These are phyloP conservation scores for Parasitella parasitica DNA, from an alignment of 371 early-diverging fungal genomes.

Conservation along the genomic window DNA sequence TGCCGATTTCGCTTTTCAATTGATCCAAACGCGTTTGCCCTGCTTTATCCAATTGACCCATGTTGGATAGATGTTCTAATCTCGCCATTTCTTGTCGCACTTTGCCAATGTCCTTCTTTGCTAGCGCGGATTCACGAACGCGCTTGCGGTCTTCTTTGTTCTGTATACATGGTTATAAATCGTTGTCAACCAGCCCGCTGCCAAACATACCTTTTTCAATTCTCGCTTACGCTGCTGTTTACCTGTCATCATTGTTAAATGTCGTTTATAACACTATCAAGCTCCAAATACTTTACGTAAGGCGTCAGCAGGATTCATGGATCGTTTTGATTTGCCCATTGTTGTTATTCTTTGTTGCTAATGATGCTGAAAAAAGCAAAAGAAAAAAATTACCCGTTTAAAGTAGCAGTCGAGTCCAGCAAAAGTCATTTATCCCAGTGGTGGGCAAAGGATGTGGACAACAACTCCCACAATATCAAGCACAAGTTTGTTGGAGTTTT, in stretches of 20 bases:
- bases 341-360: neutral
- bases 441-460: too few relatives aligned
- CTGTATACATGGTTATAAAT: conserved; percentile 22
- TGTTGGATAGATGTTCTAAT: conserved; percentile 46
- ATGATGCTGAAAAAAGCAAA: neutral
- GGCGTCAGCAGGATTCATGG: conserved; percentile 55
- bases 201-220: conserved; percentile 56
- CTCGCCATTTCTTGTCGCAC: conserved; percentile 44
- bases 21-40: conserved; percentile 44
- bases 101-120: conserved; percentile 53
- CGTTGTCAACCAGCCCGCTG: too few relatives aligned
- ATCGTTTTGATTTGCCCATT: conserved; percentile 49
- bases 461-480: too few relatives aligned
- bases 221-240: conserved; percentile 67
- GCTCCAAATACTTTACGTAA: conserved; percentile 28
- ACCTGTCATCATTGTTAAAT: conserved; percentile 30
- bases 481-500: too few relatives aligned
- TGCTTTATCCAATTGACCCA: conserved; percentile 51
- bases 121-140: conserved; percentile 49
- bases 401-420: too few relatives aligned
- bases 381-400: neutral
- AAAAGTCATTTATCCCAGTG: too few relatives aligned
- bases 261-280: too few relatives aligned
- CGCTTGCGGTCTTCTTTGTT: conserved; percentile 64
- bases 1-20: conserved; percentile 42